Base-by-base conservation (phyloP, 1,284 basidiomycete genomes). In the Tausonia pullulans region DNA sequence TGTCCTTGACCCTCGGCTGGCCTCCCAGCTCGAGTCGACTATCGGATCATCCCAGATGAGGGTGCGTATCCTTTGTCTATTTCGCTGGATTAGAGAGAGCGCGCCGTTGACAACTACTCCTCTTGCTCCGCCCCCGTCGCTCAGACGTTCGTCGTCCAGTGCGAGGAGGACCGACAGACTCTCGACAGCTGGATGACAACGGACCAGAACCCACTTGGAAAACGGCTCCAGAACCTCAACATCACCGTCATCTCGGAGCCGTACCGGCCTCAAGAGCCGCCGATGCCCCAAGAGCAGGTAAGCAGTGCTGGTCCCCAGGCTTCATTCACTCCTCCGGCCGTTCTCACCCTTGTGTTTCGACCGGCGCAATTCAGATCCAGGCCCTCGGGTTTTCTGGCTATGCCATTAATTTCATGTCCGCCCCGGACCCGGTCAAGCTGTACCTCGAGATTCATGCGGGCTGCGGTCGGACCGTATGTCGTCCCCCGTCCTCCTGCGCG, bases 111-210 rank as follows among this genome's bases (percentile, higher is more conserved):
- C 45, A 48, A 4, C 16, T 13, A 5, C 40, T 5, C 39, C 7
- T n/a, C 16, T 49, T 66, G 65, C 27, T 27, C 27, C 27, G 27
- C 27, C 27, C 27, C 0, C 62, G 11, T 40, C n/a, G 8, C 5
- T n/a, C 70, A 95, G 88, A 90, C 86, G 0, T 88, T 98, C 73
- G 85, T 98, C 3, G 85, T 86, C 48, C 88, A 94, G 73, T 87
- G 84, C 68, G 82, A 87, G 65, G 87, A 88, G 49, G 95, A 98
- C 72, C 90, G 90, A 65, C 80, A 86, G 62, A 77, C 79, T 0
- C 56, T 66, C 49, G 56, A 40, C 44, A 56, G 71, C 5, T 71
- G 76, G 57, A 71, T 72, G 4, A 52, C 59, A 40, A 9, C 10
- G 8, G 14, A 44, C 46, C 43, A 53, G 16, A 66, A 66, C 45